Base-by-base conservation (phyloP, 331 rosid species). In the Stylosanthes scabra region DNA sequence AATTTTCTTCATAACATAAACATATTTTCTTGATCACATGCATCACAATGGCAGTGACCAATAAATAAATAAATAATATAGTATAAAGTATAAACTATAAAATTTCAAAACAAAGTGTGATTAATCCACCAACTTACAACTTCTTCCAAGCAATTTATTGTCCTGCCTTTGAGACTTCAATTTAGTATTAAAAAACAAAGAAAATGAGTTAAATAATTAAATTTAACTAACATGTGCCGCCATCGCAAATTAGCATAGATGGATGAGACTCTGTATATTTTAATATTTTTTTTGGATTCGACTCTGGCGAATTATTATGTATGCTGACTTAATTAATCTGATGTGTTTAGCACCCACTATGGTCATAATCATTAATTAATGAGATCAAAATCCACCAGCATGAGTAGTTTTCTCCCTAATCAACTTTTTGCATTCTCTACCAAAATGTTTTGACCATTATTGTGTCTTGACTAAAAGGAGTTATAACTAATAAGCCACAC, bases 131-230 rank as follows among this genome's bases (percentile, higher is more conserved):
- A 13, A n/a, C 51, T 55, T 34, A 4, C 47, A 45, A 46, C 28
- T 10, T 3, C 10, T 42, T 42, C 46, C 50, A 71, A 45, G 62
- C 61, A 66, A 58, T 34, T 28, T 49, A 59, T 39, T 49, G 46
- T 59, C 8, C 49, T 76, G 0, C 27, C 59, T 76, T 68, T 59
- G 13, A 59, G 46, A 76, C 47, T 49, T 47, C 15, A 59, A 75
- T 59, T 76, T 10, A 3, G 27, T 59, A 29, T 68, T 76, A 16
- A 12, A 54, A 13, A 34, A 51, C 37, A 37, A 20, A 20, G 25
- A 20, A 20, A 20, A 20, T 20, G 25, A 20, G 1, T 20, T 20
- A 20, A 20, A 0, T 20, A 20, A 20, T 20, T 20, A 1, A 1
- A 1, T 20, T 20, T 20, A 20, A 1, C 25, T 20, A 20, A 20